A percentile compares a stretch with the other conserved stretches of the same genome.
phyloP scores from a whole-genome alignment of 495 filamentous ascomycete species.

The Immersiella caudata region DNA sequence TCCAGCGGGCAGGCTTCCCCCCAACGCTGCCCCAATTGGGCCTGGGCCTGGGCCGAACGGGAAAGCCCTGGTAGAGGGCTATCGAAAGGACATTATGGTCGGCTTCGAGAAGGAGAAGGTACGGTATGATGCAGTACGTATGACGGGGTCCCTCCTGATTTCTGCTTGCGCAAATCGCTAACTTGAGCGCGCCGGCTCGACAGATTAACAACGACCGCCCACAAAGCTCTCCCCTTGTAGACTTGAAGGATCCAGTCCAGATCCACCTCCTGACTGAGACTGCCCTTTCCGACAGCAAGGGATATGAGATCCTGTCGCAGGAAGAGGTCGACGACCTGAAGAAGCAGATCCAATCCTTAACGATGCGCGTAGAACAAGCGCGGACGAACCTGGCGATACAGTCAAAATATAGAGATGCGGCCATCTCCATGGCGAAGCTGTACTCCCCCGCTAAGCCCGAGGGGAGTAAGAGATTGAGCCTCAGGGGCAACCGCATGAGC shows the following conservation, averaged over 20 bases:
- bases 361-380: conserved; percentile 74
- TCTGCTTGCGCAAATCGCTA: not conserved
- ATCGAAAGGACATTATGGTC: conserved; percentile 47
- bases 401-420: conserved; percentile 90
- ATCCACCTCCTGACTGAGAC: conserved; percentile 93
- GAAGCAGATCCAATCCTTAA: conserved; percentile 72
- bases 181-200: not conserved
- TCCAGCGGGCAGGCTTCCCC: conserved; percentile 14
- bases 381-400: conserved; percentile 86
- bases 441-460: conserved; percentile 55
- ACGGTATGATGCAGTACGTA: conserved; percentile 53
- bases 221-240: conserved; percentile 46
- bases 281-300: conserved; percentile 80
- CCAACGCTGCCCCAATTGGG: conserved; percentile 21
- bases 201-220: conserved; percentile 20
- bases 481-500: conserved; percentile 54
- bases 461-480: conserved; percentile 50
- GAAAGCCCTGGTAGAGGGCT: conserved; percentile 50
- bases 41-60: conserved; percentile 30
- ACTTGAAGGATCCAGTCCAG: conserved; percentile 59
- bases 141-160: not conserved
- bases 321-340: conserved; percentile 91
- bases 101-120: conserved; percentile 49
- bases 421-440: conserved; percentile 77
- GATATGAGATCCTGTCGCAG: conserved; percentile 82